Evolutionary conservation across 345 rosid genomes (phyloP).

Genomic region (Citrus maxima): DNA sequence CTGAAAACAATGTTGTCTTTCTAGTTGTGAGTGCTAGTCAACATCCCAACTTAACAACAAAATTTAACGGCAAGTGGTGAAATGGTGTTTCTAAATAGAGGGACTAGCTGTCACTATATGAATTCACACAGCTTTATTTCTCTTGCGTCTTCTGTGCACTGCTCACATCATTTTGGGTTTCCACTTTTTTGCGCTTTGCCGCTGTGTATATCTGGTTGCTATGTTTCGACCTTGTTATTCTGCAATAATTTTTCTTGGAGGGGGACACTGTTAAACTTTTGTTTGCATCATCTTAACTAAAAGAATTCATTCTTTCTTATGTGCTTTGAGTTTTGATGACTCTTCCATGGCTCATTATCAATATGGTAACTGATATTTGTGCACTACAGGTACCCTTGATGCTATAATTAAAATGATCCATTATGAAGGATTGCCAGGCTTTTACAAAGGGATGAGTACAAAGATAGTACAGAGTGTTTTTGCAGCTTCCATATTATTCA

Average conservation of each 20-base stretch:
- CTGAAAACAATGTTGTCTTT: too few relatives aligned
- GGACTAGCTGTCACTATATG: too few relatives aligned
- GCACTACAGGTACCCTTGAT: slow-evolving; percentile 51
- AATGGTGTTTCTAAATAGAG: too few relatives aligned
- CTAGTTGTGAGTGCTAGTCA: too few relatives aligned
- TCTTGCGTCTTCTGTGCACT: too few relatives aligned
- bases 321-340: background rate
- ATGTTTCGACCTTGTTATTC: too few relatives aligned
- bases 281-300: background rate
- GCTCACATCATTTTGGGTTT: too few relatives aligned
- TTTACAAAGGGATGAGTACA: slow-evolving; percentile 78
- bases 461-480: slow-evolving; percentile 74
- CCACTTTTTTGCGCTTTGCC: too few relatives aligned
- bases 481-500: slow-evolving; percentile 75
- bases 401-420: slow-evolving; percentile 64
- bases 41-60: too few relatives aligned
- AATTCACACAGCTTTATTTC: too few relatives aligned
- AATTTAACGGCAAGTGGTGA: too few relatives aligned
- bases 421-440: slow-evolving; percentile 53
- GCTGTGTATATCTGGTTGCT: too few relatives aligned
- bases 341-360: background rate
- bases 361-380: slow-evolving; percentile 9
- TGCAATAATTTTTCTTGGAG: background rate
- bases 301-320: background rate
- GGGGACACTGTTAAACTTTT: background rate